Percentiles rank a stretch among this genome's conserved stretches.
Evolutionary conservation across 2,329 filamentous ascomycete species (phyloP).

Genomic region (Neoascochyta sp.): DNA sequence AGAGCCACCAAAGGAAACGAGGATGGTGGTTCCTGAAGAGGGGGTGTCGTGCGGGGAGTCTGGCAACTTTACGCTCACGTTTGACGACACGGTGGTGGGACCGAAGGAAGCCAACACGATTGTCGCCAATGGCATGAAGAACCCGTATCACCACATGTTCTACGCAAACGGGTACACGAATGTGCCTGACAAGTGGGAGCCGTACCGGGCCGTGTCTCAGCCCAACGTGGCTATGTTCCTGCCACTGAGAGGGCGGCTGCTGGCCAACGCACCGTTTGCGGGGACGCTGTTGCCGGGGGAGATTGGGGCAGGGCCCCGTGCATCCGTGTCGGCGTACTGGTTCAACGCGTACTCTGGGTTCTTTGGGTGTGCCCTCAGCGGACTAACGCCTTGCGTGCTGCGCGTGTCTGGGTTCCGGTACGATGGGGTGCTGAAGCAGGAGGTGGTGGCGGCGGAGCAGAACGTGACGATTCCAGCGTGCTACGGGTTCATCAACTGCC

Average conservation of each 20-base stretch:
- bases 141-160: conserved; percentile 51
- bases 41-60: conserved; percentile 42
- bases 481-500: conserved; percentile 40
- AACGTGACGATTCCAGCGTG: conserved; percentile 45
- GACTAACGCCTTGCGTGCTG: conserved; percentile 40
- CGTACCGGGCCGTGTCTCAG: conserved; percentile 45
- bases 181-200: conserved; percentile 44
- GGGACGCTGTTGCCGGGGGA: conserved; percentile 43
- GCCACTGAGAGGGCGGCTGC: conserved; percentile 30
- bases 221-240: conserved; percentile 49
- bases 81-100: conserved; percentile 24
- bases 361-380: conserved; percentile 48
- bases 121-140: conserved; percentile 41
- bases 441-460: conserved; percentile 37
- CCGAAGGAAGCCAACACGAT: conserved; percentile 33
- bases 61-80: conserved; percentile 42
- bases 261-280: conserved; percentile 27
- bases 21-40: conserved; percentile 6
- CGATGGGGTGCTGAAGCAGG: conserved; percentile 29
- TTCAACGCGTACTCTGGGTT: conserved; percentile 49
- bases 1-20: conserved; percentile 1
- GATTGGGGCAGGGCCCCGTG: conserved; percentile 46
- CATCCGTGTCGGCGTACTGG: conserved; percentile 46
- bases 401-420: conserved; percentile 48
- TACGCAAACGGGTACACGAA: conserved; percentile 52